Evolutionary conservation across 768 basidiomycete species (phyloP).

Genomic region (Hydnum rufescens): DNA sequence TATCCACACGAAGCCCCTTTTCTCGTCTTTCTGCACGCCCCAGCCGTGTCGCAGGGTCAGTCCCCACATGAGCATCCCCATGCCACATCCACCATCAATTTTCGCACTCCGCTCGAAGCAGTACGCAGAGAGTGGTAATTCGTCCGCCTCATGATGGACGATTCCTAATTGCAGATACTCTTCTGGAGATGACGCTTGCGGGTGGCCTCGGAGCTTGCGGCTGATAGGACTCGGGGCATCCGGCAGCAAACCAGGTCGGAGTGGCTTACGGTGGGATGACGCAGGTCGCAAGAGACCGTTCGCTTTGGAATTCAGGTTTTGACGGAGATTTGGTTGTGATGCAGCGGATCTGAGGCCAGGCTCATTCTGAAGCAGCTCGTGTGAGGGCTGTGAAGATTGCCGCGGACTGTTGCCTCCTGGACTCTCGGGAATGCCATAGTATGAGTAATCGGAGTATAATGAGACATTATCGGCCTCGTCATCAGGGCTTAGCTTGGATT

Average conservation of each 20-base stretch:
- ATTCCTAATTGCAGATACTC: constrained; percentile 63
- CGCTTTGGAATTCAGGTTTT: neutral
- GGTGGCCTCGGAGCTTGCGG: neutral
- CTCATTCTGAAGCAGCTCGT: neutral
- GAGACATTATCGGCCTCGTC: neutral
- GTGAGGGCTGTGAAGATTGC: neutral
- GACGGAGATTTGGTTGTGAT: neutral
- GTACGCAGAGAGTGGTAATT: constrained; percentile 41
- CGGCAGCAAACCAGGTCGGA: neutral
- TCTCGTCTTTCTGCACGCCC: constrained; percentile 68
- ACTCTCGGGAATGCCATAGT: constrained; percentile 24
- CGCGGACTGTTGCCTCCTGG: neutral
- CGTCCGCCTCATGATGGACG: constrained; percentile 53
- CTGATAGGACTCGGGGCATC: neutral
- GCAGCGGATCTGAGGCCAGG: neutral
- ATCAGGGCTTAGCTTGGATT: neutral
- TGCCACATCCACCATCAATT: constrained; percentile 48
- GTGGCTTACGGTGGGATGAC: neutral
- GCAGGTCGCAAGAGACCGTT: neutral
- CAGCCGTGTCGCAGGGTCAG: constrained; percentile 71
- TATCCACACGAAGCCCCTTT: constrained; percentile 63
- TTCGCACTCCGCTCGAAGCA: constrained; percentile 63
- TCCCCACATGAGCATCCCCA: constrained; percentile 90
- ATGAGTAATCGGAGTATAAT: constrained; percentile 47
- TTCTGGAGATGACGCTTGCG: constrained; percentile 23